Conservation (phyloP, 495 filamentous ascomycete species). For the Patellaria atrata region DNA sequence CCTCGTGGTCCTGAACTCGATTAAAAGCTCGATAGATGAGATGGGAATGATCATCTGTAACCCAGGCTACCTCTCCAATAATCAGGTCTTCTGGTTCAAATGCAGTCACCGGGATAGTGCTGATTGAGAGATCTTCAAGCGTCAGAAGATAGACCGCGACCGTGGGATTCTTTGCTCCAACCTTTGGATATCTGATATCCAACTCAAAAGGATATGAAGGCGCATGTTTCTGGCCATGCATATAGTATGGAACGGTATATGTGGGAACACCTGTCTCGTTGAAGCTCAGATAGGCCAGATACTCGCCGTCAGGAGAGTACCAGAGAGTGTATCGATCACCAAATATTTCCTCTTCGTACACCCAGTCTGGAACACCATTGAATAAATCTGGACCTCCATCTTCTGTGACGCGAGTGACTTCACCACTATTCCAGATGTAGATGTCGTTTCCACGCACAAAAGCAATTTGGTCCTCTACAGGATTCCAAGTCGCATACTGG, state of each 20-base stretch:
- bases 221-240: conserved; percentile 32
- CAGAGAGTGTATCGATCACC: conserved; percentile 35
- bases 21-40: conserved; percentile 42
- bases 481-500: conserved; percentile 40
- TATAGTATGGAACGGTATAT: conserved; percentile 43
- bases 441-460: conserved; percentile 44
- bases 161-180: conserved; percentile 41
- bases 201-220: conserved; percentile 38
- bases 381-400: conserved; percentile 41
- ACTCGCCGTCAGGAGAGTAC: conserved; percentile 43
- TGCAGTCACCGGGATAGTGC: conserved; percentile 28
- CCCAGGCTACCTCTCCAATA: conserved; percentile 43
- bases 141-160: conserved; percentile 36
- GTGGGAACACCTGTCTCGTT: conserved; percentile 44
- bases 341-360: conserved; percentile 49
- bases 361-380: conserved; percentile 47
- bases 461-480: conserved; percentile 34
- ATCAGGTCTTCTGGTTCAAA: conserved; percentile 37
- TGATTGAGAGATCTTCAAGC: conserved; percentile 22
- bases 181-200: conserved; percentile 42
- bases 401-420: conserved; percentile 35
- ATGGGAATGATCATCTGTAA: conserved; percentile 35
- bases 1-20: conserved; percentile 42
- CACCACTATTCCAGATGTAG: conserved; percentile 36
- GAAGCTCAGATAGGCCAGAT: conserved; percentile 41